phyloP scores from a whole-genome alignment of 2,329 filamentous ascomycete genomes.

The Aureobasidium sp. region DNA sequence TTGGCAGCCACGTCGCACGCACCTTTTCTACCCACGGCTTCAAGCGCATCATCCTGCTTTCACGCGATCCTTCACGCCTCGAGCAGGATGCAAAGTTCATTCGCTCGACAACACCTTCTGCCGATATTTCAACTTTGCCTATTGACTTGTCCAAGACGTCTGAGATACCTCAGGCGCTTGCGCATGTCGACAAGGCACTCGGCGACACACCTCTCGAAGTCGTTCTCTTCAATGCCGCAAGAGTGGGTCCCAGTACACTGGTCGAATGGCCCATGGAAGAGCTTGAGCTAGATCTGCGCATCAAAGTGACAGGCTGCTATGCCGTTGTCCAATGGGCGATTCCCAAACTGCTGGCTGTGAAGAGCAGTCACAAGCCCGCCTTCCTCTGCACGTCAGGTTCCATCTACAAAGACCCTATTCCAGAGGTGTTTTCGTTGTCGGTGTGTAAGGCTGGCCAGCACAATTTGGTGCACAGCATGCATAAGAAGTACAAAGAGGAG shows the following conservation, averaged over 20 bases:
- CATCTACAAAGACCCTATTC: slow-evolving; percentile 42
- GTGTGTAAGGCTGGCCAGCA: slow-evolving; percentile 47
- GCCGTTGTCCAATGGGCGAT: slow-evolving; percentile 41
- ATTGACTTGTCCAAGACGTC: slow-evolving; percentile 39
- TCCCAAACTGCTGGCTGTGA: slow-evolving; percentile 32
- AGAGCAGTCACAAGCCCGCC: slow-evolving; percentile 14
- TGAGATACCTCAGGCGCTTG: slow-evolving; percentile 33
- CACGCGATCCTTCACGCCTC: slow-evolving; percentile 38
- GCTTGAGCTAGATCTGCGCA: slow-evolving; percentile 46
- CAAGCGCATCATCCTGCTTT: slow-evolving; percentile 43
- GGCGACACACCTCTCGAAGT: slow-evolving; percentile 37
- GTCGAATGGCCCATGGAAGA: slow-evolving; percentile 38
- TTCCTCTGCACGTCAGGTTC: slow-evolving; percentile 27
- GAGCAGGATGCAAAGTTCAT: slow-evolving; percentile 28
- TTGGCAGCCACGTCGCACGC: slow-evolving; percentile 37
- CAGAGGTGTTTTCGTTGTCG: slow-evolving; percentile 43
- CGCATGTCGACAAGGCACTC: slow-evolving; percentile 33
- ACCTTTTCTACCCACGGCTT: slow-evolving; percentile 40
- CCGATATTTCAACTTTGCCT: slow-evolving; percentile 37
- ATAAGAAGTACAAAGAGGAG: slow-evolving; percentile 34
- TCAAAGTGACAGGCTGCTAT: slow-evolving; percentile 44
- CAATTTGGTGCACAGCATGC: slow-evolving; percentile 42
- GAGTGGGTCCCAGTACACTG: slow-evolving; percentile 37
- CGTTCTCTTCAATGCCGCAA: slow-evolving; percentile 48
- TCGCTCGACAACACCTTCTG: slow-evolving; percentile 26